phyloP scores from a whole-genome alignment of 2,329 filamentous ascomycete genomes.

The Colletotrichum sp. region DNA sequence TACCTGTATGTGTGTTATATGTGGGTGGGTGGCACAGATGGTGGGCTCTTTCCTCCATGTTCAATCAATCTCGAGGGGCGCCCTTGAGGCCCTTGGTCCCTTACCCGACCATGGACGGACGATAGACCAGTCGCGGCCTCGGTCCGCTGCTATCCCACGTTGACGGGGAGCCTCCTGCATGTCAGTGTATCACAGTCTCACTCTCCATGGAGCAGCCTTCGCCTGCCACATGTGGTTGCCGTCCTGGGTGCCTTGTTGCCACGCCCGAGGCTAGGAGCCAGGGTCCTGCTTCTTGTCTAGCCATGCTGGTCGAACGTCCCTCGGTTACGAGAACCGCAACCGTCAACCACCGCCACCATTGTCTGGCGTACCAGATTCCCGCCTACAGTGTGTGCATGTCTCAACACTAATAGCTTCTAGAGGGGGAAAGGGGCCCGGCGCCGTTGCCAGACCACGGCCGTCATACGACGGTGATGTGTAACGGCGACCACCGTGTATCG shows the following conservation, averaged over 20 bases:
- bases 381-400: background rate
- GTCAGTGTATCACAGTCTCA: constrained; percentile 11
- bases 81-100: background rate
- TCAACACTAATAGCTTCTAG: background rate
- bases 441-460: background rate
- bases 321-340: background rate
- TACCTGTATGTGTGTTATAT: background rate
- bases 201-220: background rate
- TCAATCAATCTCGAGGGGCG: background rate
- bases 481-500: background rate
- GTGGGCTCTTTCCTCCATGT: background rate
- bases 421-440: background rate
- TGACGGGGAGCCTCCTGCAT: constrained; percentile 12
- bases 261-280: background rate
- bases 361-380: background rate
- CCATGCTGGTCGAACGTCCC: background rate
- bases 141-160: constrained; percentile 8
- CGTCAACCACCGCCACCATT: background rate
- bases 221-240: background rate
- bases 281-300: background rate
- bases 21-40: background rate
- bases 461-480: background rate
- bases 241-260: background rate
- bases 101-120: background rate
- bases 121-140: background rate